Evolutionary conservation across 768 basidiomycete genomes (phyloP), one percentile per base, ranked within the genome.

Genomic region (Phaeotremella skinneri): DNA sequence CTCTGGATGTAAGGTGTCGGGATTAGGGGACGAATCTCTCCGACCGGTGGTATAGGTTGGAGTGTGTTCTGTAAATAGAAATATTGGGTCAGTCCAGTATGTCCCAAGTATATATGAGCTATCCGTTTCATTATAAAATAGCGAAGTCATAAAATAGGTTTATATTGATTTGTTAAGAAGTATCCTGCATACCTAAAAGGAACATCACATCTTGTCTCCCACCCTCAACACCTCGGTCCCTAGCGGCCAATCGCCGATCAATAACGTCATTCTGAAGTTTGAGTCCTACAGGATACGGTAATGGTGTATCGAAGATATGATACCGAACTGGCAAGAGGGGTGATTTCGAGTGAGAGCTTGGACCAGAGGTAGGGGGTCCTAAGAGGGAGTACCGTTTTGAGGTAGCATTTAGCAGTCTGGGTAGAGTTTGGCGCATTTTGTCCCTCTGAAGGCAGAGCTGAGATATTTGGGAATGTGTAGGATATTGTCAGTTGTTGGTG

Each of bases 11-110:
- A 87, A 79, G 51, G 84, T 82, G 17, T 81, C 79, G 16, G 67
- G 73, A 53, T 74, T 66, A 21, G 70, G 68, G 32, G 71, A 61
- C 31, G 68, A 57, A 76, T 96, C 92, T 16, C 96, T 83, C 23
- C 93, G 85, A n/a, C 96, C 96, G 6, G 87, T 82, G 2, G 96
- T 98, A 79, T 90, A 99, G 3, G 96, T 93, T 3, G 96, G 96
- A 9, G 87, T 83, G 66, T 99, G 96, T 77, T 99, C 83, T 78
- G 56, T 7, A 55, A 54, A 59, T 66, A 39, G 21, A 56, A n/a
- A n/a, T 51, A 21, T 58, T 60, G 43, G 16, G 16, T 23, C 25
- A 60, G 47, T 45, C 3, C 25, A 23, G 21, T 3, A n/a, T 50
- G 2, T 25, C 37, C n/a, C n/a, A n/a, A n/a, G n/a, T n/a, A 20